Conservation (phyloP, 2,329 filamentous ascomycete genomes). For the Leptographium galeiforme region DNA sequence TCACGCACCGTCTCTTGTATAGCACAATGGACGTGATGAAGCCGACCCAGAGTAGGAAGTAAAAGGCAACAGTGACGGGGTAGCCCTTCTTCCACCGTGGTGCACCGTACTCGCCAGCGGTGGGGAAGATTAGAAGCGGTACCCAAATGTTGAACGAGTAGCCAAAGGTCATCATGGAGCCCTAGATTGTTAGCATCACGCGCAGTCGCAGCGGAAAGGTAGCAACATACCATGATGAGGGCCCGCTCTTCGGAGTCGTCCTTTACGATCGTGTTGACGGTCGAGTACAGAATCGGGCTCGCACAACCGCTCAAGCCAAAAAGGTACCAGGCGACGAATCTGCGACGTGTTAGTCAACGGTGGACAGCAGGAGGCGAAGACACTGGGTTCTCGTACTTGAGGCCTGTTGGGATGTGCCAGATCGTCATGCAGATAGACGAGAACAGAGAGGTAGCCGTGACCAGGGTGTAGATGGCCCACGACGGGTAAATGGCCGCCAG, state of each 20-base stretch:
- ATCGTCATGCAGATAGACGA: constrained; percentile 31
- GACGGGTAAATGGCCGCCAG: constrained; percentile 35
- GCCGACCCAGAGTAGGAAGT: constrained; percentile 27
- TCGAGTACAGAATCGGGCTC: constrained; percentile 29
- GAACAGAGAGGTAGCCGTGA: constrained; percentile 23
- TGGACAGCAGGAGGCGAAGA: not conserved
- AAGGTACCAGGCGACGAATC: constrained; percentile 28
- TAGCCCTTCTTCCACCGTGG: constrained; percentile 35
- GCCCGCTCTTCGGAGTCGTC: constrained; percentile 26
- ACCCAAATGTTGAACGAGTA: constrained; percentile 33
- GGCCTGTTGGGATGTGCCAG: constrained; percentile 33
- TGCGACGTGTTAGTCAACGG: constrained; percentile 3
- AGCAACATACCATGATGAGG: constrained; percentile 17
- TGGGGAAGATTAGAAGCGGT: constrained; percentile 27
- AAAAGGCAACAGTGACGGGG: constrained; percentile 31
- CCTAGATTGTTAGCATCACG: constrained; percentile 14
- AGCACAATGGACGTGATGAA: constrained; percentile 25
- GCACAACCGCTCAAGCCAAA: constrained; percentile 24
- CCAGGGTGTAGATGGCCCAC: constrained; percentile 32
- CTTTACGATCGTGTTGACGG: constrained; percentile 27
- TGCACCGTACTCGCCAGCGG: constrained; percentile 24
- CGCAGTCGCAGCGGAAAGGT: not conserved
- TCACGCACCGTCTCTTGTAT: constrained; percentile 15
- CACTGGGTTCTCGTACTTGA: constrained; percentile 22
- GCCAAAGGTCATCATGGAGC: constrained; percentile 31